Base-by-base conservation (phyloP, 2,329 filamentous ascomycete genomes). In the Colletotrichum endophyticum region DNA sequence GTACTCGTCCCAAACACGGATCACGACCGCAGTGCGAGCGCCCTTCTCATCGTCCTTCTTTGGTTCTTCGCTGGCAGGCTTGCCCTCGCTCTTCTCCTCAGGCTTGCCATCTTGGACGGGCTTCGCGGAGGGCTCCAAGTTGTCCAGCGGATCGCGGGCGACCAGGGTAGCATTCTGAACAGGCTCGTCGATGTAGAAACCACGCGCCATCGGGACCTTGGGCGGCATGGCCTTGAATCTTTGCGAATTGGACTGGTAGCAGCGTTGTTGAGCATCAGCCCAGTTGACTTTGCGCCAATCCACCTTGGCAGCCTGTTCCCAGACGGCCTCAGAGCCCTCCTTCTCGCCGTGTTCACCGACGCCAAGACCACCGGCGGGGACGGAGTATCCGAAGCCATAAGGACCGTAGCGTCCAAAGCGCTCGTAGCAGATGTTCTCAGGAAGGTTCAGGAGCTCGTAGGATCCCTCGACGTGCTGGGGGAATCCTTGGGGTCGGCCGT, bases 401-500 rank as follows among this genome's bases (percentile, higher is more conserved):
- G 96, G 95, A 0, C 95, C 96, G 34, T 97, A 91, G 78, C 96
- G 91, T 5, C 96, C 96, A 82, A 95, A 98, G 3, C 97, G 91
- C 80, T 99, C 97, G 82, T 98, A 98, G 86, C 97, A 99, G 63
- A 98, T 91, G 81, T 98, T 94, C 79, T 98, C 92, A 22, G 94
- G 92, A 44, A 99, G 87, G 1, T 93, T 94, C 15, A 99, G 85
- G 56, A 96, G 84, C 12, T 96, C 92, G 81, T 98, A 96, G 0
- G 95, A 98, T n/a, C 97, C 97, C 81, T 96, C 91, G 3, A 95
- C 91, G 75, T 95, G 91, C 66, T 97, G 92, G 0, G 97, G 97
- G 83, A 98, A 98, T 1, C 96, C 96, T 75, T 91, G 89, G 0
- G 96, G 94, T 4, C 97, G 91, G 5, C 96, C 96, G 13, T 93